These are phyloP conservation scores for Serendipita vermifera DNA, from an alignment of 768 basidiomycete genomes.

Conservation along the genomic window DNA sequence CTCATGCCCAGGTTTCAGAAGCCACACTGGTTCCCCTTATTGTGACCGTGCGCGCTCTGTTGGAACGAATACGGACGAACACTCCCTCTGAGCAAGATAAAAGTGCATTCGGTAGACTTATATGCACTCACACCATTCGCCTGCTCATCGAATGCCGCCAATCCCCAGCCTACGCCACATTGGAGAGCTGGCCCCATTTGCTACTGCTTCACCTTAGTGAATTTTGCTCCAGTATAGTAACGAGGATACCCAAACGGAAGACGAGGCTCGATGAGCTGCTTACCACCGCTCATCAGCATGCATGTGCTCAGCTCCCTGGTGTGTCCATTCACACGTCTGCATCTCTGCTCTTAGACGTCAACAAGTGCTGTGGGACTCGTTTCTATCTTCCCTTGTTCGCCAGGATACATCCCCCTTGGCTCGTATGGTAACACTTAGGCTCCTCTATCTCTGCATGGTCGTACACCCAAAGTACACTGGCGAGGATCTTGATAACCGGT, in stretches of 20 bases:
- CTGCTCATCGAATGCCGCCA: neutral
- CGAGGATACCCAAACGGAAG: too few species aligned
- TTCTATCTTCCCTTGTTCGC: neutral
- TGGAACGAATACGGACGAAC: too few species aligned
- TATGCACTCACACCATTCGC: neutral
- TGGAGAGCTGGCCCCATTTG: neutral
- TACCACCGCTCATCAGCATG: neutral
- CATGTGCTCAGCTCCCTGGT: neutral
- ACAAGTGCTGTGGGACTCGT: neutral
- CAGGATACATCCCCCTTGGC: neutral
- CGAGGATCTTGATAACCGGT: too few species aligned
- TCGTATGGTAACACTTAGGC: neutral
- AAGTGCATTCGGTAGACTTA: too few species aligned
- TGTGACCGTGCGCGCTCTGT: too few species aligned
- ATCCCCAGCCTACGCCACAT: neutral
- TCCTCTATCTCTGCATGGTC: neutral
- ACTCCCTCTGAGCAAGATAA: too few species aligned
- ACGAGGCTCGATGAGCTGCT: too few species aligned
- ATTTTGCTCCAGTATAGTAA: too few species aligned
- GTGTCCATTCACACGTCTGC: neutral
- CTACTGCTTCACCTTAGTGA: neutral
- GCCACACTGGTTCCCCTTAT: too few species aligned
- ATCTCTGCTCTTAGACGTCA: neutral
- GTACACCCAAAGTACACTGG: too few species aligned
- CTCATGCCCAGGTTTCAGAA: too few species aligned